phyloP scores from a whole-genome alignment of 345 rosid species.

The Eucalyptus guilfoylei region DNA sequence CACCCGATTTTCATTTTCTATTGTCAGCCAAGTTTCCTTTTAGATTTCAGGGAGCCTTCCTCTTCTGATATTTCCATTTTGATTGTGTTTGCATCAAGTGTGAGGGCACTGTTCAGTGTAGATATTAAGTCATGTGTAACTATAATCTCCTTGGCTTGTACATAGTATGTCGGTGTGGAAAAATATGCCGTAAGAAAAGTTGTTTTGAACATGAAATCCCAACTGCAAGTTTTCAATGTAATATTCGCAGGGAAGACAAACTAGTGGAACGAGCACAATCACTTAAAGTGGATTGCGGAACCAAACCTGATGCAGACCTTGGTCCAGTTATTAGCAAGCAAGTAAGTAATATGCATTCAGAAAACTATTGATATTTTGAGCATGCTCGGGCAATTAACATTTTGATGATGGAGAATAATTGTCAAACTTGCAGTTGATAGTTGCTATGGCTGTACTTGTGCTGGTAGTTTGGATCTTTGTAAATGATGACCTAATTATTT shows the following conservation, averaged over 20 bases:
- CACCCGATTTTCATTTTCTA: background rate
- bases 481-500: background rate
- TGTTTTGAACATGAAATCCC: background rate
- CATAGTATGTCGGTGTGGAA: background rate
- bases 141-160: background rate
- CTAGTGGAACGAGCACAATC: slow-evolving; percentile 64
- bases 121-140: background rate
- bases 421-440: background rate
- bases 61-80: background rate
- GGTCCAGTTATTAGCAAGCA: slow-evolving; percentile 95
- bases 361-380: background rate
- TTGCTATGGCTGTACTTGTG: background rate
- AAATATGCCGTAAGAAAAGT: background rate
- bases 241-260: slow-evolving; percentile 53
- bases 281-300: slow-evolving; percentile 85
- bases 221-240: background rate
- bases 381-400: background rate
- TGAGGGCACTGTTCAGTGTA: background rate
- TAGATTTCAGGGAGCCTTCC: background rate
- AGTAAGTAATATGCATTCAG: slow-evolving; percentile 8
- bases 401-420: background rate
- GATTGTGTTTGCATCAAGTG: background rate
- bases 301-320: slow-evolving; percentile 78
- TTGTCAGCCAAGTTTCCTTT: background rate
- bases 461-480: background rate